These are phyloP conservation scores for Cercospora zeina DNA, from an alignment of 2,329 filamentous ascomycete genomes.

Conservation along the genomic window DNA sequence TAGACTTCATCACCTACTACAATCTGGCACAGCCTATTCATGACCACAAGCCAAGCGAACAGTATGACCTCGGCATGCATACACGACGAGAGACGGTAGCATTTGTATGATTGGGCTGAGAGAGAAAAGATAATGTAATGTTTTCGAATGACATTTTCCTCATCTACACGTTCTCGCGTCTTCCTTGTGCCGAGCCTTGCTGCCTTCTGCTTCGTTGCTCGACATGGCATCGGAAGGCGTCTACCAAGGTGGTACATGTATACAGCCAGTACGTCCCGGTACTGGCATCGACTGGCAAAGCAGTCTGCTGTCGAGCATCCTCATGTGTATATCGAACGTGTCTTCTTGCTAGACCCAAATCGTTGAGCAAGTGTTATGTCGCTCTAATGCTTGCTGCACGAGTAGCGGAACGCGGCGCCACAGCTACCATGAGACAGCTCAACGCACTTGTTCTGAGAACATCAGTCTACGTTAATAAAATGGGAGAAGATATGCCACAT, in stretches of 20 bases:
- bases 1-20: slow-evolving; percentile 15
- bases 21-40: background rate
- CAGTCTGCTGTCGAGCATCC: too few species aligned
- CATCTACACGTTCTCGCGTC: background rate
- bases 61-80: slow-evolving; percentile 4
- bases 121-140: slow-evolving; percentile 15
- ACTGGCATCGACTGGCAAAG: too few species aligned
- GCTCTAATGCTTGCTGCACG: too few species aligned
- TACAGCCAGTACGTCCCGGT: too few species aligned
- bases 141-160: background rate
- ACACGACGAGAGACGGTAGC: background rate
- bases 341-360: too few species aligned
- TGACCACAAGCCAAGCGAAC: background rate
- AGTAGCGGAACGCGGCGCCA: too few species aligned
- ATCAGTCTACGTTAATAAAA: background rate
- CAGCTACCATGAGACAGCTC: too few species aligned
- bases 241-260: background rate
- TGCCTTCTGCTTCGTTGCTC: background rate
- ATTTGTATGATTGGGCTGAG: slow-evolving; percentile 1
- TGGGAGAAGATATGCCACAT: background rate
- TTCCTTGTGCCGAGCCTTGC: background rate
- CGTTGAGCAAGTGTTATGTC: too few species aligned
- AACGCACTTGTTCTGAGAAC: background rate
- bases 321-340: too few species aligned
- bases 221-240: too few species aligned